These are phyloP conservation scores for Fusarium longipes DNA, from an alignment of 2,329 filamentous ascomycete species.

Conservation along the genomic window DNA sequence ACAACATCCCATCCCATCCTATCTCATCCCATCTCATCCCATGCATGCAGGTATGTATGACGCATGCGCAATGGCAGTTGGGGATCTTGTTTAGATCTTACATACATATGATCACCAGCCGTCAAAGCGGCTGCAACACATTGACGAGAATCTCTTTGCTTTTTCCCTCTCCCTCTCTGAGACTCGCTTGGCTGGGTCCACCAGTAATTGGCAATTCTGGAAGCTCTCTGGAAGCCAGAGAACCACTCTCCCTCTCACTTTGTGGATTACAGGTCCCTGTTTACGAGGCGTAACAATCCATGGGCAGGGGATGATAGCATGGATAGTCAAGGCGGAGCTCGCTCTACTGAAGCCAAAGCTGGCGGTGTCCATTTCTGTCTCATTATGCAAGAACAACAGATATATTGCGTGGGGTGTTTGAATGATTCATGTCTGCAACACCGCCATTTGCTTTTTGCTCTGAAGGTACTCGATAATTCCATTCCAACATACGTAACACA, in stretches of 20 bases:
- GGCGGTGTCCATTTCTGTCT: not conserved
- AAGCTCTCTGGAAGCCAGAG: conserved; percentile 27
- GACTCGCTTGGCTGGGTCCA: conserved; percentile 28
- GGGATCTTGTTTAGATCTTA: conserved; percentile 19
- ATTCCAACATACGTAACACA: conserved; percentile 5
- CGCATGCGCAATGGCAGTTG: conserved; percentile 14
- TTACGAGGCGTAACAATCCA: conserved; percentile 28
- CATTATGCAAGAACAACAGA: conserved; percentile 11
- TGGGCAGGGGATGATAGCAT: conserved; percentile 33
- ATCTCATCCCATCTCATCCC: not conserved
- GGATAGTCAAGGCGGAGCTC: conserved; percentile 31
- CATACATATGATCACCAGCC: conserved; percentile 26
- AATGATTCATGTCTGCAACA: conserved; percentile 7
- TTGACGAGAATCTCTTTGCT: conserved; percentile 26
- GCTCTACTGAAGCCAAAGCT: conserved; percentile 10
- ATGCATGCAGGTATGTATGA: conserved; percentile 1
- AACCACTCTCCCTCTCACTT: conserved; percentile 3
- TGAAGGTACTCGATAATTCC: not conserved
- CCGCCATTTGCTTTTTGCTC: conserved; percentile 1
- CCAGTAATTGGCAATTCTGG: conserved; percentile 31
- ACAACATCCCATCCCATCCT: not conserved
- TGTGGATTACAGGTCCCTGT: conserved; percentile 28
- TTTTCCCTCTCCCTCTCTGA: conserved; percentile 11
- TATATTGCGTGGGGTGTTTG: not conserved
- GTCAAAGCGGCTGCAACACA: conserved; percentile 23